A percentile compares a stretch with the other conserved stretches of the same genome.
These are phyloP conservation scores for Suhomyces ambrosiae DNA, from an alignment of 1,139 yeast genomes.

Conservation along the genomic window DNA sequence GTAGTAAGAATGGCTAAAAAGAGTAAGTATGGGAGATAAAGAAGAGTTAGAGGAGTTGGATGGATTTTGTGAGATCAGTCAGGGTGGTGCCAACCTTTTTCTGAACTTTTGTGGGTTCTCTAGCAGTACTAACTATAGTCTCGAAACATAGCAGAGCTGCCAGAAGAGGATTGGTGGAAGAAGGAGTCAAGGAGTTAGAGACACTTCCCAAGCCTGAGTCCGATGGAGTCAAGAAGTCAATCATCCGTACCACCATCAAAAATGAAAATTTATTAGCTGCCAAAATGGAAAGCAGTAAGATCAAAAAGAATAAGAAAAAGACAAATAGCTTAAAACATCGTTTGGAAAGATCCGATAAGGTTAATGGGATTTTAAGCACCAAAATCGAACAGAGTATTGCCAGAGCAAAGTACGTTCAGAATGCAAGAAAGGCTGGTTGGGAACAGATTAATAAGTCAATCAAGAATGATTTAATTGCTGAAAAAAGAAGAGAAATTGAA, in stretches of 20 bases:
- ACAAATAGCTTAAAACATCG: conserved; percentile 38
- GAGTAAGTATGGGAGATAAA: conserved; percentile 24
- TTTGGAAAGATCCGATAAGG: conserved; percentile 51
- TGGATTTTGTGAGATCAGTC: too few relatives aligned
- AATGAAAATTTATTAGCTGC: conserved; percentile 63
- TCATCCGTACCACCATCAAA: conserved; percentile 68
- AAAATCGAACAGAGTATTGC: conserved; percentile 67
- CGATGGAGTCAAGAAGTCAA: conserved; percentile 60
- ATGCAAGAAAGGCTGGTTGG: conserved; percentile 72
- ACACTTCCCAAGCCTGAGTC: conserved; percentile 58
- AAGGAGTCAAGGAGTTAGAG: conserved; percentile 46
- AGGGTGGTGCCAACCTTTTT: too few relatives aligned
- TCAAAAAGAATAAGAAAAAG: conserved; percentile 38
- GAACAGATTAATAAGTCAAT: conserved; percentile 59
- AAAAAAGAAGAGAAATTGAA: conserved; percentile 11
- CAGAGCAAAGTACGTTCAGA: conserved; percentile 62
- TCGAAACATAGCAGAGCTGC: conserved; percentile 80
- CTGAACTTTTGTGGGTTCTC: too few relatives aligned
- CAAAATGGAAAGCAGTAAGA: conserved; percentile 51
- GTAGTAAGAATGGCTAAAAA: conserved; percentile 30
- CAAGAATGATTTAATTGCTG: conserved; percentile 21
- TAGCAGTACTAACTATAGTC: conserved; percentile 33
- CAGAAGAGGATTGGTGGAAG: conserved; percentile 55
- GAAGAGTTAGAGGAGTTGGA: neutral
- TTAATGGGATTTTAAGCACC: conserved; percentile 58